These are phyloP conservation scores for Nicotiana paniculata DNA, from an alignment of 257 asterid genomes.

Conservation along the genomic window DNA sequence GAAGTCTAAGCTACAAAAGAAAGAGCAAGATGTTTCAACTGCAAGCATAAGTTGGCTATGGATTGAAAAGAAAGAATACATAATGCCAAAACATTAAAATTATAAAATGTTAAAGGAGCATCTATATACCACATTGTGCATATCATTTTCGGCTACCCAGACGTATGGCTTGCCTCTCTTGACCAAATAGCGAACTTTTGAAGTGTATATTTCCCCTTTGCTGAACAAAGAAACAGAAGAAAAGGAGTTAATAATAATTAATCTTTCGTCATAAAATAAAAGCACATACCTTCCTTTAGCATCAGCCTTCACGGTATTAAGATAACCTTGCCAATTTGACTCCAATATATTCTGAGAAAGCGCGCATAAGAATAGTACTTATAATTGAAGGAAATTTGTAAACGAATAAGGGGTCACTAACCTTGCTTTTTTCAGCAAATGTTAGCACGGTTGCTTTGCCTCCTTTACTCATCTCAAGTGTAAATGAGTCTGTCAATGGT, in stretches of 20 bases:
- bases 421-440: conserved; percentile 83
- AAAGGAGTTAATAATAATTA: neutral
- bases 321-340: conserved; percentile 81
- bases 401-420: conserved; percentile 4
- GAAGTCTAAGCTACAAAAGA: neutral
- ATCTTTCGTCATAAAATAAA: neutral
- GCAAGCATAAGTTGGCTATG: neutral
- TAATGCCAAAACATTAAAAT: neutral
- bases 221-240: conserved; percentile 23
- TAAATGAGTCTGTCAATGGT: neutral
- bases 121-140: conserved; percentile 77
- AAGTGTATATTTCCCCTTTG: conserved; percentile 72
- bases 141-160: conserved; percentile 87
- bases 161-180: conserved; percentile 70
- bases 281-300: conserved; percentile 59
- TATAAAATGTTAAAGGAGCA: neutral
- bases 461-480: conserved; percentile 27
- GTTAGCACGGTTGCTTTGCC: conserved; percentile 47
- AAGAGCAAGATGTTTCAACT: neutral
- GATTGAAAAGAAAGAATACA: neutral
- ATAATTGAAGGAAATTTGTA: neutral
- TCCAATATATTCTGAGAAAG: conserved; percentile 61
- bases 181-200: conserved; percentile 71
- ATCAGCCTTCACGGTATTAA: conserved; percentile 80
- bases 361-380: neutral